Conservation (phyloP, 345 rosid genomes). For the Eucalyptus sp. region DNA sequence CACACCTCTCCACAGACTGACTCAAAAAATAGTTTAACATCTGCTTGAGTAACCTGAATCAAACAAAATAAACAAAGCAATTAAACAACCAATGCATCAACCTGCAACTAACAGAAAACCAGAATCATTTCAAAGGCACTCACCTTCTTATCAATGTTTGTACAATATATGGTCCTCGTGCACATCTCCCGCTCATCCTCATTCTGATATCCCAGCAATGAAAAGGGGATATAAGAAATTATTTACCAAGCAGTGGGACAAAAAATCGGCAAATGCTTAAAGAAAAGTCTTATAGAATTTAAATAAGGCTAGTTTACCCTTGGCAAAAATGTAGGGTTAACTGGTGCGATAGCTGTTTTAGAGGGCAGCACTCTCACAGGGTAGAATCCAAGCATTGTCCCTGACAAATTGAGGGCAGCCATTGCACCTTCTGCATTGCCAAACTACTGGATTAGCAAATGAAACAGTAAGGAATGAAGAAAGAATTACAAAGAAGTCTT, state of each 20-base stretch:
- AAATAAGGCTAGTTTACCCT: constrained; percentile 38
- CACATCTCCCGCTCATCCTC: constrained; percentile 98
- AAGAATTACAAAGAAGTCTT: not conserved
- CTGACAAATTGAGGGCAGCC: constrained; percentile 64
- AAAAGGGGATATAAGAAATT: not conserved
- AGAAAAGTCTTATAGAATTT: not conserved
- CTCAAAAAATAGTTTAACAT: constrained; percentile 20
- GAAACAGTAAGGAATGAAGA: not conserved
- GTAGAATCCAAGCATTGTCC: constrained; percentile 86
- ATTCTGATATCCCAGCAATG: constrained; percentile 20
- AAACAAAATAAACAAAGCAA: not conserved
- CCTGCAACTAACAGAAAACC: not conserved
- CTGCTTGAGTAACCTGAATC: constrained; percentile 24
- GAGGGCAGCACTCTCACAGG: constrained; percentile 89
- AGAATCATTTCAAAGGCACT: not conserved
- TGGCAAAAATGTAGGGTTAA: constrained; percentile 88
- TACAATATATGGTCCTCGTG: constrained; percentile 81
- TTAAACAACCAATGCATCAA: not conserved
- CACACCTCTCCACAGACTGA: constrained; percentile 33
- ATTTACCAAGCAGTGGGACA: not conserved
- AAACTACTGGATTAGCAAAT: constrained; percentile 3
- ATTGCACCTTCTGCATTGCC: constrained; percentile 57
- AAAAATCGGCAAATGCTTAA: not conserved
- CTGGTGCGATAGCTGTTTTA: constrained; percentile 95
- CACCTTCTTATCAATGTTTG: constrained; percentile 93